Evolutionary conservation across 2,329 filamentous ascomycete species (phyloP), one percentile per base, ranked within the genome.

Genomic region (Cryphonectria japonica): DNA sequence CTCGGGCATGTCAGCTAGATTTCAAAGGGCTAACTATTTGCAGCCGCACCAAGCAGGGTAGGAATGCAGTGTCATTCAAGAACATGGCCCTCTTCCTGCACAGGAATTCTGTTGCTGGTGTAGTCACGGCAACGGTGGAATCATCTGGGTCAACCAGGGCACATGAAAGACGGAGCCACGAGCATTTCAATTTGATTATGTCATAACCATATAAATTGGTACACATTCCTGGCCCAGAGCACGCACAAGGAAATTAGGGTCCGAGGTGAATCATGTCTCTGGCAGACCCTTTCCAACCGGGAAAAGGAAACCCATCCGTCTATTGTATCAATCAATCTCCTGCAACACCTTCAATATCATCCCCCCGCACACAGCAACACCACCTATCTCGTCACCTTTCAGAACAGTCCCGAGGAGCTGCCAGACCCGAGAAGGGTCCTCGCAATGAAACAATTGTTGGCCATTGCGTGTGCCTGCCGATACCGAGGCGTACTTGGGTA

Each of bases 401-500:
- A 59, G 14, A 32, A 16, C 54, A 59, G 54, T 34, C 26, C 54
- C 52, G n/a, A 7, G 19, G 4, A 50, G 22, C 46, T n/a, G 46
- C 46, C 46, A 26, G n/a, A 50, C 32, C 37, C 59, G 54, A 34
- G 7, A 16, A 34, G 19, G 34, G 34, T 41, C 60, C 54, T 19
- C 26, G 54, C 54, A 39, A 60, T 54, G 54, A 60, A 19, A 60
- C n/a, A 39, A 29, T 22, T 65, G 37, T 39, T 43, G 46, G 57
- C 62, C 62, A 63, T 34, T n/a, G 32, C 32, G n/a, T 37, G 16
- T 52, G n/a, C 32, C 19, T 34, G 62, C 37, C 57, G 76, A 64
- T 75, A 75, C 74, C 75, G 75, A 19, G 7, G 29, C 54, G 29
- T 16, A 16, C 29, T 34, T 14, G 3, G 54, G 14, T 16, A 29